Conservation (phyloP, 164 flowering plant genomes). For the Macadamia tetraphylla region DNA sequence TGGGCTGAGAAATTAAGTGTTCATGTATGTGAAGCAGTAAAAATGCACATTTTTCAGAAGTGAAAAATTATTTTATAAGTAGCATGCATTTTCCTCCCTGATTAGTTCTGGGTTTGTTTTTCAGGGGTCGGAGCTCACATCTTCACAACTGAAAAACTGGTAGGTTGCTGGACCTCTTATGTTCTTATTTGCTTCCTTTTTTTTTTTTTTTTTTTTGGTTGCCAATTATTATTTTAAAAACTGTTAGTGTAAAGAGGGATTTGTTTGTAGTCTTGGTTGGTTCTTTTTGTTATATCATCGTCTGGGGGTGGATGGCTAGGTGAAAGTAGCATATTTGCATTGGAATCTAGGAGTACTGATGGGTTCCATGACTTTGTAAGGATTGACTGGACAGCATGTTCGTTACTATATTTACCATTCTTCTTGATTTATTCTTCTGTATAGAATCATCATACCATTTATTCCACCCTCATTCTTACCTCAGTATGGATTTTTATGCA, state of each 20-base stretch:
- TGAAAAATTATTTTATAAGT: background rate
- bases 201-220: background rate
- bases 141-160: slow-evolving; percentile 91
- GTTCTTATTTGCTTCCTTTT: background rate
- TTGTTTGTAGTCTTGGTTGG: too few species aligned
- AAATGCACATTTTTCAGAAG: slow-evolving; percentile 1
- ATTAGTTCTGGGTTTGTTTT: slow-evolving; percentile 16
- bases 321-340: too few species aligned
- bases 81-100: slow-evolving; percentile 8
- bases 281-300: too few species aligned
- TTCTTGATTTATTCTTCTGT: too few species aligned
- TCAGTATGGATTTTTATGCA: too few species aligned
- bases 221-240: background rate
- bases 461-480: too few species aligned
- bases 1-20: slow-evolving; percentile 81
- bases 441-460: too few species aligned
- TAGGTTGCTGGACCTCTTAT: slow-evolving; percentile 19
- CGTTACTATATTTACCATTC: too few species aligned
- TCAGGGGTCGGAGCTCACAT: slow-evolving; percentile 92
- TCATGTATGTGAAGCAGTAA: slow-evolving; percentile 43
- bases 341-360: too few species aligned
- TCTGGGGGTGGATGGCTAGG: background rate
- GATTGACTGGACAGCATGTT: too few species aligned
- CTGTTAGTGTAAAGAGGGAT: too few species aligned
- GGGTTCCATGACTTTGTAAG: too few species aligned